These are phyloP conservation scores for Ustilago crameri DNA, from an alignment of 1,284 basidiomycete genomes.

Conservation along the genomic window DNA sequence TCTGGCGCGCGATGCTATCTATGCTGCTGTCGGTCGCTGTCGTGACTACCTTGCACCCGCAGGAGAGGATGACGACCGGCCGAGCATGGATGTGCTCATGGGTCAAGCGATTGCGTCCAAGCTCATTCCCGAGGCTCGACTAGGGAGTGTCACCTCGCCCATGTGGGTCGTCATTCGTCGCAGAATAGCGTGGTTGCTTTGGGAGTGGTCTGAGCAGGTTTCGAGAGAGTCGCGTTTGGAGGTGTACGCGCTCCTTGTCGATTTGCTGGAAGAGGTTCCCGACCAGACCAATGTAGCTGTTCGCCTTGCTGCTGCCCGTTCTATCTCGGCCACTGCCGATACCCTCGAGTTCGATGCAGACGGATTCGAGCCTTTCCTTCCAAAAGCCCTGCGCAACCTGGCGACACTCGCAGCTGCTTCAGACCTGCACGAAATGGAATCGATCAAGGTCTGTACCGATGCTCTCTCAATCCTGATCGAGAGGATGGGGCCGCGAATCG, in stretches of 20 bases:
- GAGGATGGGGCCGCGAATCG: constrained; percentile 59
- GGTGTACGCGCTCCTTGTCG: constrained; percentile 59
- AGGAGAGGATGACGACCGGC: constrained; percentile 44
- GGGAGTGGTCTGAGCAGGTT: constrained; percentile 65
- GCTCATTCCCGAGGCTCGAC: constrained; percentile 56
- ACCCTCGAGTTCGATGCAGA: constrained; percentile 64
- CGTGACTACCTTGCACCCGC: constrained; percentile 51
- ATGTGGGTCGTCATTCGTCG: constrained; percentile 62
- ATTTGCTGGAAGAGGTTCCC: constrained; percentile 48
- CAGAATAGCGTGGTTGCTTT: constrained; percentile 60
- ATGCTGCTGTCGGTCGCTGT: constrained; percentile 58
- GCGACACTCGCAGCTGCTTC: constrained; percentile 51
- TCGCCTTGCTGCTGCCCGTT: constrained; percentile 60
- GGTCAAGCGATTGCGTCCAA: constrained; percentile 48
- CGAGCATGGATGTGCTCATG: constrained; percentile 40
- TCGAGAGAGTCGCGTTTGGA: constrained; percentile 29
- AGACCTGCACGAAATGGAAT: constrained; percentile 61
- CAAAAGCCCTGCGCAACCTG: constrained; percentile 53
- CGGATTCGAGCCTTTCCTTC: constrained; percentile 58
- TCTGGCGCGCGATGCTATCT: constrained; percentile 62
- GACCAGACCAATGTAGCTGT: constrained; percentile 62
- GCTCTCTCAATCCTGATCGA: constrained; percentile 64
- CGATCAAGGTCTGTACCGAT: constrained; percentile 62
- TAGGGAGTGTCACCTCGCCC: constrained; percentile 27
- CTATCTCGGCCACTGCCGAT: constrained; percentile 60